Percentiles rank a stretch among this genome's conserved stretches.
Evolutionary conservation across 164 flowering plant species (phyloP).

Genomic region (Magnolia kwangsiensis): DNA sequence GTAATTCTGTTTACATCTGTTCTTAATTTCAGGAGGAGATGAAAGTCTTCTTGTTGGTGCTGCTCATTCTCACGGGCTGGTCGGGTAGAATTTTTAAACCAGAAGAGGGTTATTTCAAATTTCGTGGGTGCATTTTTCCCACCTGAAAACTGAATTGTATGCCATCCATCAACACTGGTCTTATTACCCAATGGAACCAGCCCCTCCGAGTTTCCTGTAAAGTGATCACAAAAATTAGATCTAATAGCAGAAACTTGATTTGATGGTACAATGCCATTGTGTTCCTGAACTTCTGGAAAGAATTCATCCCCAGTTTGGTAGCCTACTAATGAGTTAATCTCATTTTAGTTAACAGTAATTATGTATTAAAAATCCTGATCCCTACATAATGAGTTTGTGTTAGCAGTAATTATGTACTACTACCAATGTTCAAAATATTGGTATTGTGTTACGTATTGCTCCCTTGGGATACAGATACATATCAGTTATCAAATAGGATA

Average conservation of each 20-base stretch:
- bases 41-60: slow-evolving; percentile 4
- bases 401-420: too few species aligned
- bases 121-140: slow-evolving; percentile 68
- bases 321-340: too few species aligned
- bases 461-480: too few species aligned
- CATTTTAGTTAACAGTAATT: too few species aligned
- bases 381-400: too few species aligned
- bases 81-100: slow-evolving; percentile 39
- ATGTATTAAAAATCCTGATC: too few species aligned
- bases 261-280: not conserved
- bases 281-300: not conserved
- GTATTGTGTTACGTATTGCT: too few species aligned
- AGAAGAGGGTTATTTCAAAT: slow-evolving; percentile 55
- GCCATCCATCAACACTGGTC: slow-evolving; percentile 72
- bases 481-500: too few species aligned
- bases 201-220: slow-evolving; percentile 47
- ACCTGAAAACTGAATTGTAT: slow-evolving; percentile 79
- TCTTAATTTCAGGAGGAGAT: slow-evolving; percentile 53
- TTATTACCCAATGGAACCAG: slow-evolving; percentile 49
- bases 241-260: not conserved
- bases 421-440: too few species aligned
- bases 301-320: too few species aligned
- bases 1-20: slow-evolving; percentile 79
- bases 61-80: slow-evolving; percentile 1
- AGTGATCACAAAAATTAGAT: not conserved